These are phyloP conservation scores for Paramecium biaurelia DNA, from an alignment of 73 alveolate species.

Conservation along the genomic window DNA sequence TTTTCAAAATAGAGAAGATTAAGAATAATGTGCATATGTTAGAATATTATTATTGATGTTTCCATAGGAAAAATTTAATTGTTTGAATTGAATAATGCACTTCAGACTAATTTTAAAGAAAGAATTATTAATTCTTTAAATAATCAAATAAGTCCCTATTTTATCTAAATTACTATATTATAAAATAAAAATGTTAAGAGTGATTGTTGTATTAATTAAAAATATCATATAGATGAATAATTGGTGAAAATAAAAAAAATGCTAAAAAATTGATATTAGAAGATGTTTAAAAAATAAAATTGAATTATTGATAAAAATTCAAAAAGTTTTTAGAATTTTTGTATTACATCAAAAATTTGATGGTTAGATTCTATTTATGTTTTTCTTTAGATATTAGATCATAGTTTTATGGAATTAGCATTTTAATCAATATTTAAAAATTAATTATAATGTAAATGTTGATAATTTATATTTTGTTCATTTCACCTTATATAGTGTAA, in stretches of 20 bases:
- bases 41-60: background rate
- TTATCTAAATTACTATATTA: background rate
- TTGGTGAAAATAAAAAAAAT: background rate
- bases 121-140: background rate
- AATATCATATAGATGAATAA: background rate
- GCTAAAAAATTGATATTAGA: background rate
- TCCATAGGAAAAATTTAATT: background rate
- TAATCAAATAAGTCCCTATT: background rate
- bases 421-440: background rate
- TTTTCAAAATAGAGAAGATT: background rate
- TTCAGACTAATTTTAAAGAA: background rate
- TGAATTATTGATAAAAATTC: background rate
- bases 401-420: background rate
- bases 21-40: background rate
- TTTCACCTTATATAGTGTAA: background rate
- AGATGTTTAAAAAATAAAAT: background rate
- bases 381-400: background rate
- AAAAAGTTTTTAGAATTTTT: background rate
- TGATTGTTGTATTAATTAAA: background rate
- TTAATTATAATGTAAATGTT: background rate
- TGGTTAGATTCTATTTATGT: background rate
- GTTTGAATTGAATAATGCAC: background rate
- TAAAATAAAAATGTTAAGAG: background rate
- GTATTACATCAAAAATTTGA: background rate
- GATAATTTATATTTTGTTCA: background rate